Evolutionary conservation across 179 eudicot species (phyloP).

Genomic region (Corrigiola litoralis): DNA sequence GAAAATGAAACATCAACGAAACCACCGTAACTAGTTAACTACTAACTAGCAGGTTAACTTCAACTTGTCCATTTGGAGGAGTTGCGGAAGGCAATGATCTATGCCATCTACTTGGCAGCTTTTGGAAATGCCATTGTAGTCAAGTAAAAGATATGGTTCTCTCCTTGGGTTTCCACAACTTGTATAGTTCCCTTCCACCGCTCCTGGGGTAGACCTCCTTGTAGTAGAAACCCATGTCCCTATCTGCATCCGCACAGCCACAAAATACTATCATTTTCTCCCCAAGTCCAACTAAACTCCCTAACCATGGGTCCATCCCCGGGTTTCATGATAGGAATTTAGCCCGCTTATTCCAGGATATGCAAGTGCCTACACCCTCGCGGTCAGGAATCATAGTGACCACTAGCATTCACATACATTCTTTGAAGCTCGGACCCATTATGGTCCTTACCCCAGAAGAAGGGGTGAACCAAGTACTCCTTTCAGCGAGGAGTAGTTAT

Average conservation of each 20-base stretch:
- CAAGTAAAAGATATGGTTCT: conserved; percentile 42
- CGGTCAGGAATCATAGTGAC: neutral
- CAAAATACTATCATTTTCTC: conserved; percentile 27
- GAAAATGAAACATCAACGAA: too few relatives aligned
- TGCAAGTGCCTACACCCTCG: conserved; percentile 22
- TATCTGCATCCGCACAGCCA: conserved; percentile 37
- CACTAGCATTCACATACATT: neutral
- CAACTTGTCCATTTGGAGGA: too few relatives aligned
- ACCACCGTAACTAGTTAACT: too few relatives aligned
- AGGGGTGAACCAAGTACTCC: conserved; percentile 42
- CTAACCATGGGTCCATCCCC: conserved; percentile 23
- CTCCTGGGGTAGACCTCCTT: conserved; percentile 30
- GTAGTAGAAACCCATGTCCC: conserved; percentile 33
- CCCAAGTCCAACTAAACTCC: conserved; percentile 5
- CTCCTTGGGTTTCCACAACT: conserved; percentile 25
- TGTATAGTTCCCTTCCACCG: conserved; percentile 34
- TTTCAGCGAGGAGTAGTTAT: too few relatives aligned
- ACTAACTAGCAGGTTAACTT: too few relatives aligned
- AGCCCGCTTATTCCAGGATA: conserved; percentile 20
- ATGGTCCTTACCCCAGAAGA: conserved; percentile 32
- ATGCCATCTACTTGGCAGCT: conserved; percentile 22
- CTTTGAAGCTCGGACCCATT: conserved; percentile 19
- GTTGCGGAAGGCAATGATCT: conserved; percentile 28
- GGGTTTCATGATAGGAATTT: conserved; percentile 44
- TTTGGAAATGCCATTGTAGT: conserved; percentile 20